Percentiles rank a stretch among this genome's conserved stretches.
Conservation (phyloP, 495 filamentous ascomycete species). For the Cercophora samala region DNA sequence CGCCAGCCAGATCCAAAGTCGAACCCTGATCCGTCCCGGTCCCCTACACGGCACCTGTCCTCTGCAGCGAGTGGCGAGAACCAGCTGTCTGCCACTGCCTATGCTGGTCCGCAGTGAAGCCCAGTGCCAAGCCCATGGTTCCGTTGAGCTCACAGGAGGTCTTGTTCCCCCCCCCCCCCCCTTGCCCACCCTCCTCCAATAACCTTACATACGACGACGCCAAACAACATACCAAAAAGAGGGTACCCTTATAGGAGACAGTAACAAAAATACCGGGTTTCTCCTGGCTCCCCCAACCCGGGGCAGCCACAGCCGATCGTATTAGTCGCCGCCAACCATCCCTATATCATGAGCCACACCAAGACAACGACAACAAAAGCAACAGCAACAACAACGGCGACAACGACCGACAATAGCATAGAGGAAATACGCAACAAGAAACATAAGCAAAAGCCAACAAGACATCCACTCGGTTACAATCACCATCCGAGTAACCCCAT, state of each 20-base stretch:
- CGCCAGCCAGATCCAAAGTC: neutral
- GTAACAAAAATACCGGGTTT: neutral
- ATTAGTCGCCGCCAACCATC: neutral
- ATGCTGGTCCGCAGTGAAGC: neutral
- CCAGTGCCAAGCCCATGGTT: slow-evolving; percentile 5
- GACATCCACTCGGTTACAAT: neutral
- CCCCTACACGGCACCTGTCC: neutral
- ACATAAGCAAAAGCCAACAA: too few relatives aligned
- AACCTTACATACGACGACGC: neutral
- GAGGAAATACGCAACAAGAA: too few relatives aligned
- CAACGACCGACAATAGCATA: too few relatives aligned
- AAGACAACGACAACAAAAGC: neutral
- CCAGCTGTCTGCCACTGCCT: slow-evolving; percentile 9
- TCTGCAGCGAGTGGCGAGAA: slow-evolving; percentile 7
- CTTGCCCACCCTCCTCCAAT: slow-evolving; percentile 3
- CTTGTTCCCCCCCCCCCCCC: neutral
- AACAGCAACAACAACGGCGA: slow-evolving; percentile 7
- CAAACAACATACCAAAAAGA: slow-evolving; percentile 2
- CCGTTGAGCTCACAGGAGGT: slow-evolving; percentile 9
- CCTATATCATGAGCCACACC: slow-evolving; percentile 13
- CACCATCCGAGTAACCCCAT: slow-evolving; percentile 18
- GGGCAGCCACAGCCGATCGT: slow-evolving; percentile 3
- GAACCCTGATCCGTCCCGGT: neutral
- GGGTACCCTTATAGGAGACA: neutral
- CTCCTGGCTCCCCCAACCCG: slow-evolving; percentile 2